Base-by-base conservation (phyloP, 179 eudicot genomes). In the Corrigiola litoralis region DNA sequence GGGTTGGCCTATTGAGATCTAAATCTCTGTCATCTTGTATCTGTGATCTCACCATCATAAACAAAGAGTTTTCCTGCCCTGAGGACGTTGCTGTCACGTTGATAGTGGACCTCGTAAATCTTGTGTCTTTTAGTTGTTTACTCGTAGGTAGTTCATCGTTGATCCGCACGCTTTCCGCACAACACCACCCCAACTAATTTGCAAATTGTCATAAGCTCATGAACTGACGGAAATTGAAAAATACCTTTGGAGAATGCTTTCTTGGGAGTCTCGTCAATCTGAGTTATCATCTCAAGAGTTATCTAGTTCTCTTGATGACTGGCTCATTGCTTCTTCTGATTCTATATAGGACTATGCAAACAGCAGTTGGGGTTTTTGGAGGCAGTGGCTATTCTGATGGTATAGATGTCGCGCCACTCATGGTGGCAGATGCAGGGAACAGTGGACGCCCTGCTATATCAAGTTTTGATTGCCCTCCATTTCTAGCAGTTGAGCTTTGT, bases 281-380 rank as follows among this genome's bases (percentile, higher is more conserved):
- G 31, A 58, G 16, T n/a, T 1, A 14, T 41, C 37, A 5, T 62
- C 33, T 37, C 9, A n/a, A 16, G 9, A 49, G 20, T 63, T 23
- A 33, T 61, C 13, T 31, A n/a, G 51, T 42, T 4, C 23, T 14
- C 21, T 41, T 38, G 40, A 24, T n/a, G n/a, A n/a, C n/a, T n/a
- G n/a, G n/a, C 37, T 45, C 52, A 42, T 18, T 24, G 14, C 17
- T 21, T 49, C 24, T 33, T 17, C 11, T 65, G 45, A 61, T 68
- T 52, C 31, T 56, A 28, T 80, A 65, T 77, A 92, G 98, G 84
- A 87, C 97, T 37, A 80, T 92, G 80, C 98, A 92, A 84, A 92
- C 97, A 46, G 98, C 98, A 42, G 95, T 79, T 55, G 97, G 95
- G 59, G 89, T 77, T 41, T 92, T 90, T 61, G 98, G 98, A 37